Evolutionary conservation across 345 rosid genomes (phyloP).

Genomic region (Turritis glabra): DNA sequence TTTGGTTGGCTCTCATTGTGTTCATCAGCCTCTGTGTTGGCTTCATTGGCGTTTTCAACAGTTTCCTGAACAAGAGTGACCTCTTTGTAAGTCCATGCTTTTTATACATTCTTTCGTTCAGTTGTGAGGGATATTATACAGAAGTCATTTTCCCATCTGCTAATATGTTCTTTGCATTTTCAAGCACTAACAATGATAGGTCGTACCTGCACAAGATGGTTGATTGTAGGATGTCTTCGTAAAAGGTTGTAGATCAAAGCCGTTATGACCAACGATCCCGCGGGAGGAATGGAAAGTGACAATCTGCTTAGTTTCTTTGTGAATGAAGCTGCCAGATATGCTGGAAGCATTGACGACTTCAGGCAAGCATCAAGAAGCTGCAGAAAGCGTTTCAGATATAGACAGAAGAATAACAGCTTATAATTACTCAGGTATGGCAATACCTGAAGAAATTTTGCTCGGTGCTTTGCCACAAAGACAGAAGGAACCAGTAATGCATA

Average conservation of each 20-base stretch:
- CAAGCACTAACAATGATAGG: constrained; percentile 8
- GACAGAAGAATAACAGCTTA: not conserved
- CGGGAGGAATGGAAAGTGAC: constrained; percentile 74
- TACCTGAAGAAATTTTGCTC: constrained; percentile 94
- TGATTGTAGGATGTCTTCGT: constrained; percentile 89
- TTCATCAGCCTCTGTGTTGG: constrained; percentile 43
- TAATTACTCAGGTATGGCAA: not conserved
- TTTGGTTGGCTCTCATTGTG: constrained; percentile 35
- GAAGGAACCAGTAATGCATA: constrained; percentile 80
- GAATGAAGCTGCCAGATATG: constrained; percentile 94
- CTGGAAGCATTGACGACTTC: constrained; percentile 94
- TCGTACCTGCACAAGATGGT: constrained; percentile 83
- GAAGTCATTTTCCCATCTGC: not conserved
- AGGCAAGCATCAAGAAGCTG: constrained; percentile 97
- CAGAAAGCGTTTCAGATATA: constrained; percentile 35
- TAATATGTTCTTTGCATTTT: not conserved
- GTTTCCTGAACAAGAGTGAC: constrained; percentile 50
- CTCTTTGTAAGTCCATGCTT: constrained; percentile 3
- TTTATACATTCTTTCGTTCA: not conserved
- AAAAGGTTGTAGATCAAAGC: constrained; percentile 89
- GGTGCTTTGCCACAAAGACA: constrained; percentile 81
- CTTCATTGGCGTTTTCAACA: constrained; percentile 35
- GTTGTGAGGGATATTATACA: not conserved
- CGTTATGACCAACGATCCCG: constrained; percentile 75
- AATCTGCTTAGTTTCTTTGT: constrained; percentile 85